Conservation (phyloP, 768 basidiomycete genomes). For the Termitomyces sp. region DNA sequence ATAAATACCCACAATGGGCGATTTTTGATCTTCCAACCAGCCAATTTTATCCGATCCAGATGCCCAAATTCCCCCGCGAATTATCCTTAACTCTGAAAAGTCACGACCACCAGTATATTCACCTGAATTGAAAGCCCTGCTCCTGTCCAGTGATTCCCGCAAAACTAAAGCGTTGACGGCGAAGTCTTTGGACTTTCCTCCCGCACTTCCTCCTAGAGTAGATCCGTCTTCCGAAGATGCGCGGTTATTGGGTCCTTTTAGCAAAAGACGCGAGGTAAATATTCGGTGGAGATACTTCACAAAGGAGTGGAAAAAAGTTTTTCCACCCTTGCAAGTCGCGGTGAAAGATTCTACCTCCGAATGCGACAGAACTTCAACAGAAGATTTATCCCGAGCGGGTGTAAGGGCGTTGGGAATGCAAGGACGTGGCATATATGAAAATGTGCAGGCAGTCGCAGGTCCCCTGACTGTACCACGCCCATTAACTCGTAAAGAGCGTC, state of each 20-base stretch:
- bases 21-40: constrained; percentile 28
- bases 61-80: constrained; percentile 35
- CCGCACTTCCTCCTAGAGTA: constrained; percentile 53
- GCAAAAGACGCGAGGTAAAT: constrained; percentile 74
- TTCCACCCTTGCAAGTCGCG: constrained; percentile 57
- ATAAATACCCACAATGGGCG: background rate
- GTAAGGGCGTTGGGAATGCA: constrained; percentile 39
- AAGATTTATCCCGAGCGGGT: constrained; percentile 17
- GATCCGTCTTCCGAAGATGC: constrained; percentile 57
- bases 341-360: constrained; percentile 12
- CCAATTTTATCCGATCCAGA: constrained; percentile 49
- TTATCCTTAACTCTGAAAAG: constrained; percentile 47
- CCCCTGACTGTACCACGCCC: constrained; percentile 20
- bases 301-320: constrained; percentile 48
- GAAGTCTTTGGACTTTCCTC: constrained; percentile 43
- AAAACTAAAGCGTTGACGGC: constrained; percentile 40
- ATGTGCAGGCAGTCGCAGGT: constrained; percentile 43
- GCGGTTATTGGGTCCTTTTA: constrained; percentile 56
- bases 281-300: constrained; percentile 64
- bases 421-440: constrained; percentile 36
- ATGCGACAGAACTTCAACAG: constrained; percentile 4
- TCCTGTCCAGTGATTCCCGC: constrained; percentile 49
- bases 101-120: constrained; percentile 67
- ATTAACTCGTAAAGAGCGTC: constrained; percentile 30
- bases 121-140: constrained; percentile 54